phyloP scores from a whole-genome alignment of 805 yeast genomes.

The Phaffomyces antillensis region DNA sequence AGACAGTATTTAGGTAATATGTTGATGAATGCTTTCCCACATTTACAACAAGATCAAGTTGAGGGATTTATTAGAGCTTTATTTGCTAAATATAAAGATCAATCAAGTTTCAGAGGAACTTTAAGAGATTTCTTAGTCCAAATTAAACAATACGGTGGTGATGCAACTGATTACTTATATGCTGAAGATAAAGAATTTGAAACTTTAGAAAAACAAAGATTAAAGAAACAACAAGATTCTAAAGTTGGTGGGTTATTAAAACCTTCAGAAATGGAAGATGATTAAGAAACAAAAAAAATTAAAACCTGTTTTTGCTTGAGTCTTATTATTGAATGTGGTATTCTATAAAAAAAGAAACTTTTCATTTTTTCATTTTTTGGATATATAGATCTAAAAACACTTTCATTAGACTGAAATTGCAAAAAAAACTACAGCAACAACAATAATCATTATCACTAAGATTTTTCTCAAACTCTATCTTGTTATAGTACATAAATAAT shows the following conservation, averaged over 20 bases:
- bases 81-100: slow-evolving; percentile 65
- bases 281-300: slow-evolving; percentile 22
- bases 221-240: slow-evolving; percentile 74
- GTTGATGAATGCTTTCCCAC: slow-evolving; percentile 87
- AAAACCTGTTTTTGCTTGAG: not conserved
- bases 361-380: not conserved
- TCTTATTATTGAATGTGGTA: not conserved
- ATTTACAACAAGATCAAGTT: slow-evolving; percentile 77
- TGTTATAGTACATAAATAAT: too few species aligned
- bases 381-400: too few species aligned
- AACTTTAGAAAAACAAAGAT: slow-evolving; percentile 54
- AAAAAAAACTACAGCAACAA: too few species aligned
- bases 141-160: slow-evolving; percentile 93
- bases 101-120: slow-evolving; percentile 68
- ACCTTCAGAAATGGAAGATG: slow-evolving; percentile 91
- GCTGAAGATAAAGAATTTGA: slow-evolving; percentile 89
- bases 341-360: not conserved
- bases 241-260: slow-evolving; percentile 90
- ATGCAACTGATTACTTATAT: slow-evolving; percentile 86
- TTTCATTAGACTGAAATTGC: too few species aligned
- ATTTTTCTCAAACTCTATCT: too few species aligned
- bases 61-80: slow-evolving; percentile 74
- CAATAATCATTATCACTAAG: too few species aligned
- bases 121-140: slow-evolving; percentile 94
- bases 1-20: slow-evolving; percentile 76